phyloP scores from a whole-genome alignment of 768 basidiomycete species.

The Calocera viscosa region DNA sequence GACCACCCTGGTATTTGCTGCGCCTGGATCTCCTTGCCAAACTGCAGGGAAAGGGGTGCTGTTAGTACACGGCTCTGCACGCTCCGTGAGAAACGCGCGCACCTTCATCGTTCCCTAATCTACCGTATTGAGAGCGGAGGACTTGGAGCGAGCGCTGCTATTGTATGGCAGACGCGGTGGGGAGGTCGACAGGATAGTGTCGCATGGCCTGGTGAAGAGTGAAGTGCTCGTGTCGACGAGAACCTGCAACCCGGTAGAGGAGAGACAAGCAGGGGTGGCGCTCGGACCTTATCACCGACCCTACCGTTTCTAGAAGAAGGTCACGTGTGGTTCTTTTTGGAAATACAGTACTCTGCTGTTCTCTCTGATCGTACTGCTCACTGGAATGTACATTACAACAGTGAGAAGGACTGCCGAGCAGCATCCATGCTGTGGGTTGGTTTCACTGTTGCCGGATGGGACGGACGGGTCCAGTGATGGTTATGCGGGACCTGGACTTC shows the following conservation, averaged over 20 bases:
- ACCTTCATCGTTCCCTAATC: constrained; percentile 6
- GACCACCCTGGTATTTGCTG: constrained; percentile 98
- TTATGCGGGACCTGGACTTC: too few relatives aligned
- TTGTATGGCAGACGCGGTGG: constrained; percentile 5
- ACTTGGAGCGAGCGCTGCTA: constrained; percentile 1
- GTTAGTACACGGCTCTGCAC: neutral
- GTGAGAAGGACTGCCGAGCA: neutral
- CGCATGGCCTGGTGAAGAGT: constrained; percentile 5
- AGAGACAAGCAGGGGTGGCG: constrained; percentile 8
- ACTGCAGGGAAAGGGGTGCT: constrained; percentile 38
- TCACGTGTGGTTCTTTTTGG: neutral
- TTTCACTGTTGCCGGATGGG: neutral
- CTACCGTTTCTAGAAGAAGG: neutral
- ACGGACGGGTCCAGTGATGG: too few relatives aligned
- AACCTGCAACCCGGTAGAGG: constrained; percentile 4
- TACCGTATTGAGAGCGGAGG: neutral
- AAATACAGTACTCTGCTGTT: neutral
- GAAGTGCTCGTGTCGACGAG: constrained; percentile 1
- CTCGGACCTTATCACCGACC: constrained; percentile 7
- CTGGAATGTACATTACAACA: neutral
- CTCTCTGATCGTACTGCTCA: neutral
- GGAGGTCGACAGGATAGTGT: neutral
- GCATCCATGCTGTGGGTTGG: neutral
- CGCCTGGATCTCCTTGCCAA: constrained; percentile 93
- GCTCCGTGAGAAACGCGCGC: neutral